Evolutionary conservation across 1,284 basidiomycete genomes (phyloP).

Genomic region (Naganishia albida): DNA sequence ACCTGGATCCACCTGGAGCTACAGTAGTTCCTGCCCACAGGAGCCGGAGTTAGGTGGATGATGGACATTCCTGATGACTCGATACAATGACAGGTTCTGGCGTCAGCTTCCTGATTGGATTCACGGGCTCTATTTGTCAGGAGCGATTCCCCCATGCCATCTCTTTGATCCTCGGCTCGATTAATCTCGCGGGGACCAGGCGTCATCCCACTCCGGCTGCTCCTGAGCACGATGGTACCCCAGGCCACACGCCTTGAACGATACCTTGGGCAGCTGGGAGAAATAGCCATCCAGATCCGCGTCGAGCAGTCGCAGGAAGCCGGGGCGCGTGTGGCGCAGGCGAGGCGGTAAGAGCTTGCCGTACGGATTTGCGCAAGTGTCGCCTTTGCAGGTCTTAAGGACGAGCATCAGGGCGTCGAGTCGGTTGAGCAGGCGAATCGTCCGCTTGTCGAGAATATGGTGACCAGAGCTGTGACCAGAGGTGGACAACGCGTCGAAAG

Average conservation of each 20-base stretch:
- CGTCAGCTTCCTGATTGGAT: no score
- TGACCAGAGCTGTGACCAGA: background rate
- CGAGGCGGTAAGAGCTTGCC: slow-evolving; percentile 38
- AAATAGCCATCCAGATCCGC: slow-evolving; percentile 41
- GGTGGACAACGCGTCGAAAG: slow-evolving; percentile 23
- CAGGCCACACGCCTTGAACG: slow-evolving; percentile 38
- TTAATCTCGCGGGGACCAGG: slow-evolving; percentile 8
- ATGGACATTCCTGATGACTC: no score
- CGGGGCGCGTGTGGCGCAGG: slow-evolving; percentile 5
- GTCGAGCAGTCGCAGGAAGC: slow-evolving; percentile 37
- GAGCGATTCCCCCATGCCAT: no score
- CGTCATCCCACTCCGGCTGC: slow-evolving; percentile 38
- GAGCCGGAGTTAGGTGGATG: no score
- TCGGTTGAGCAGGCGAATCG: slow-evolving; percentile 36
- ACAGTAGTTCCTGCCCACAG: no score
- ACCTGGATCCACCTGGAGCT: no score
- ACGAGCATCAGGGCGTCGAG: slow-evolving; percentile 47
- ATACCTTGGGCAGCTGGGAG: slow-evolving; percentile 40
- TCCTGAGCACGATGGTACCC: slow-evolving; percentile 39
- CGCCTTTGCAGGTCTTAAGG: slow-evolving; percentile 46
- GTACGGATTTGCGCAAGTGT: slow-evolving; percentile 42
- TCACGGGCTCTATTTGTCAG: no score
- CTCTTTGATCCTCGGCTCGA: no score
- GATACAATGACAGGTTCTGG: no score
- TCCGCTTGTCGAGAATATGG: background rate